These are phyloP conservation scores for Tetrapisispora namnaoensis DNA, from an alignment of 805 yeast species.

Conservation along the genomic window DNA sequence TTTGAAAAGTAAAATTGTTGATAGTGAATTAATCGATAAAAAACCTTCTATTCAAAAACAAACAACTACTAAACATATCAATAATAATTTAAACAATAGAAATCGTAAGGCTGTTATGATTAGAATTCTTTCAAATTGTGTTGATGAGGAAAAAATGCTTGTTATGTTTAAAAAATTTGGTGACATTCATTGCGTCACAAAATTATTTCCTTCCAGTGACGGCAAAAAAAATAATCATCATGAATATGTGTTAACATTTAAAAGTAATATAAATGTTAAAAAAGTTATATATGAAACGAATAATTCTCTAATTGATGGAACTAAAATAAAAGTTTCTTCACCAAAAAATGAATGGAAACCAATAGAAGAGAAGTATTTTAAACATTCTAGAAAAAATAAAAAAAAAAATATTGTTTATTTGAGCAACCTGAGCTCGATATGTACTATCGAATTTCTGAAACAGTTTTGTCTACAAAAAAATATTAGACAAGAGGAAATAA, in stretches of 20 bases:
- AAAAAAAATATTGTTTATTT: slow-evolving; percentile 10
- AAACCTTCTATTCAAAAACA: background rate
- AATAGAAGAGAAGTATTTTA: background rate
- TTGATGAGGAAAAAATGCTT: slow-evolving; percentile 16
- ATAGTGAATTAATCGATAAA: background rate
- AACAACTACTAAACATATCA: background rate
- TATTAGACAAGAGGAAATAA: slow-evolving; percentile 13
- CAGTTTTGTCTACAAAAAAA: slow-evolving; percentile 19
- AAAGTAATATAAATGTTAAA: background rate
- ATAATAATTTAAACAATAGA: background rate
- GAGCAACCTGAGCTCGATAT: slow-evolving; percentile 21
- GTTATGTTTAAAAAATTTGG: slow-evolving; percentile 21
- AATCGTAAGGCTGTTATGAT: slow-evolving; percentile 13
- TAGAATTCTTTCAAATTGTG: slow-evolving; percentile 18
- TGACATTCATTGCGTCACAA: slow-evolving; percentile 15
- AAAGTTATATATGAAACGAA: background rate
- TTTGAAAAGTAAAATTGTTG: background rate
- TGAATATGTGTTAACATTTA: background rate
- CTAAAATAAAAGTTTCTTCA: background rate
- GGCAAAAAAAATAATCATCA: background rate
- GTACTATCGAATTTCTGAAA: slow-evolving; percentile 21
- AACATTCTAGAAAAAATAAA: background rate
- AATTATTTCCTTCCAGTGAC: background rate
- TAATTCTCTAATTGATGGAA: background rate
- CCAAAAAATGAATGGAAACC: background rate